Percentiles rank a stretch among this genome's conserved stretches.
Evolutionary conservation across 2,329 filamentous ascomycete genomes (phyloP).

Genomic region (Clarireedia paspali): DNA sequence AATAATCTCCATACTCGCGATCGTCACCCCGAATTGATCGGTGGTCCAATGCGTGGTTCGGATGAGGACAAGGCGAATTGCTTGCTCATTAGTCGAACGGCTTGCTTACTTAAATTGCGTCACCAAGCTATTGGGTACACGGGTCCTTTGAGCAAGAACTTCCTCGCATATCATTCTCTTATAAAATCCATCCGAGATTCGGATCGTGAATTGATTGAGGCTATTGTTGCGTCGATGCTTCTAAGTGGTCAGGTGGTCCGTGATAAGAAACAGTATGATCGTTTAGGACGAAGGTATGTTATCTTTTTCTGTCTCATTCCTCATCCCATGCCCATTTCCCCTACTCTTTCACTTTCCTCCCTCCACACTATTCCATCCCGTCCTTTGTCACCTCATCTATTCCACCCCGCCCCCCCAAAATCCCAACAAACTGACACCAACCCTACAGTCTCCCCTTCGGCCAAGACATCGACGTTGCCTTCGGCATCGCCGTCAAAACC

Average conservation of each 20-base stretch:
- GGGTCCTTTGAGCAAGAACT: conserved; percentile 82
- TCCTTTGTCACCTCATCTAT: too few species aligned
- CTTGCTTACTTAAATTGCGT: conserved; percentile 72
- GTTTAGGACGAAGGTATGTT: conserved; percentile 64
- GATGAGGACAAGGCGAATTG: conserved; percentile 73
- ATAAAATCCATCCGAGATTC: conserved; percentile 71
- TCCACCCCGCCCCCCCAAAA: neutral
- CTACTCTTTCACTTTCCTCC: neutral
- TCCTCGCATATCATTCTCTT: conserved; percentile 80
- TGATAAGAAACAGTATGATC: conserved; percentile 49
- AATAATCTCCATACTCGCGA: conserved; percentile 68
- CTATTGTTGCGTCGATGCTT: conserved; percentile 71
- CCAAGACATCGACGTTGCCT: conserved; percentile 62
- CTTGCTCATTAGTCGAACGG: conserved; percentile 77
- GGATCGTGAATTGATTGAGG: conserved; percentile 77
- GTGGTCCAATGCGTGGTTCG: conserved; percentile 46
- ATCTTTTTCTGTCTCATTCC: neutral
- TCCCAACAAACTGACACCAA: neutral
- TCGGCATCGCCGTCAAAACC: conserved; percentile 74
- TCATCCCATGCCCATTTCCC: conserved; percentile 6
- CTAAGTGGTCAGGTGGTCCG: conserved; percentile 72
- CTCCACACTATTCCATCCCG: too few species aligned
- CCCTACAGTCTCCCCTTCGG: conserved; percentile 54
- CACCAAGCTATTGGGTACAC: conserved; percentile 88
- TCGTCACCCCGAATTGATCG: conserved; percentile 45